These are phyloP conservation scores for Grifola frondosa DNA, from an alignment of 1,284 basidiomycete species.

Conservation along the genomic window DNA sequence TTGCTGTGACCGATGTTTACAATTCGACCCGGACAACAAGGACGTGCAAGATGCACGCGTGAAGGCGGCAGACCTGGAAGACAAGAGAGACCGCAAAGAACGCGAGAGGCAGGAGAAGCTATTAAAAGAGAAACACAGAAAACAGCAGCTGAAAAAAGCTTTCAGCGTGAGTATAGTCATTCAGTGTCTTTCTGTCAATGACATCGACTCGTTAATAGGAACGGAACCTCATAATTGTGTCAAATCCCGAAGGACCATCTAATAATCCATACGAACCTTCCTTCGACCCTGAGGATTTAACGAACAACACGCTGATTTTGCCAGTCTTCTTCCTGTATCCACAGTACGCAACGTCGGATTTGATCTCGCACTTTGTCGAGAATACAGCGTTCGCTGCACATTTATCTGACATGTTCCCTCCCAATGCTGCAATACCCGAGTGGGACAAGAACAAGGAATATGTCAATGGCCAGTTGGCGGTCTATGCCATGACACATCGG, in stretches of 20 bases:
- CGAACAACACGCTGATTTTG: conserved; percentile 64
- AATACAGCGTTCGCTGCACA: conserved; percentile 82
- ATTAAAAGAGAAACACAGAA: conserved; percentile 46
- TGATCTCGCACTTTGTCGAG: conserved; percentile 86
- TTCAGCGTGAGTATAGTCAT: conserved; percentile 50
- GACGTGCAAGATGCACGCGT: conserved; percentile 48
- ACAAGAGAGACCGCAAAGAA: conserved; percentile 49
- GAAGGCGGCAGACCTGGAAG: conserved; percentile 45
- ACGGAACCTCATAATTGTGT: conserved; percentile 60
- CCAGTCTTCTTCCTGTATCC: conserved; percentile 95
- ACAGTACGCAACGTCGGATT: conserved; percentile 83
- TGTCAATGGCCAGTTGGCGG: conserved; percentile 59
- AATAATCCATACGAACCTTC: conserved; percentile 57
- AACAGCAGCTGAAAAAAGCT: conserved; percentile 50
- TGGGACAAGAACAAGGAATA: conserved; percentile 87
- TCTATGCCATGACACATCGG: conserved; percentile 82
- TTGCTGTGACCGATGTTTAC: conserved; percentile 68
- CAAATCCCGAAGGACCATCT: conserved; percentile 56
- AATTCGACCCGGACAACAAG: conserved; percentile 56
- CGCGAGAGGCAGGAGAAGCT: conserved; percentile 49
- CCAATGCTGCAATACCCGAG: conserved; percentile 55
- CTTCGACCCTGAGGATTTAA: conserved; percentile 63
- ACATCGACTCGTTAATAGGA: conserved; percentile 42
- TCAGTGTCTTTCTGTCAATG: conserved; percentile 5
- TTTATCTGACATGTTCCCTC: conserved; percentile 81